A percentile compares a stretch with the other conserved stretches of the same genome.
phyloP scores from a whole-genome alignment of 768 basidiomycete species.

The Hebeloma cylindrosporum region DNA sequence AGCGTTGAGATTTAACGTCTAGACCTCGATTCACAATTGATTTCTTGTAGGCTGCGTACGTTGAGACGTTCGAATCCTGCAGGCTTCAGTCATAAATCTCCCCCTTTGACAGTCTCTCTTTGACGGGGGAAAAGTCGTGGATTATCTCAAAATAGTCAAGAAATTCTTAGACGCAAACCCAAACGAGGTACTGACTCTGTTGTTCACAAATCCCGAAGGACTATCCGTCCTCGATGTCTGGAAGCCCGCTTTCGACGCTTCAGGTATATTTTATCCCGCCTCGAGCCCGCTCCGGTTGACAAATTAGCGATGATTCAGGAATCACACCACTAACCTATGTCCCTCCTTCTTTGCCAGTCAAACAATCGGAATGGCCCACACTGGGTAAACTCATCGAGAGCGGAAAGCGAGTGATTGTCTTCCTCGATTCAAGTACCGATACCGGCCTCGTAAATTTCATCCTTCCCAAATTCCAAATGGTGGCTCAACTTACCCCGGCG shows the following conservation, averaged over 20 bases:
- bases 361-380: conserved; percentile 60
- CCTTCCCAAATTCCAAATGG: conserved; percentile 58
- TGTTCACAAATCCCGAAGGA: conserved; percentile 68
- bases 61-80: background rate
- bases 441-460: conserved; percentile 46
- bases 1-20: conserved; percentile 6
- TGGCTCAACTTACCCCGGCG: conserved; percentile 12
- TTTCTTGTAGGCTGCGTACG: conserved; percentile 34
- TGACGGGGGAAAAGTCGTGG: conserved; percentile 50
- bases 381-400: conserved; percentile 60
- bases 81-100: background rate
- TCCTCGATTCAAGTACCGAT: conserved; percentile 54
- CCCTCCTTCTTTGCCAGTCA: conserved; percentile 46
- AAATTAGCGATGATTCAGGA: conserved; percentile 33
- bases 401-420: conserved; percentile 60
- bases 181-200: conserved; percentile 61
- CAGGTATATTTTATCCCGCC: conserved; percentile 41
- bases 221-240: conserved; percentile 47
- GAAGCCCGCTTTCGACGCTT: conserved; percentile 50
- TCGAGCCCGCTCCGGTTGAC: background rate
- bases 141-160: conserved; percentile 54
- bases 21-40: background rate
- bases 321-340: conserved; percentile 49
- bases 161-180: conserved; percentile 60
- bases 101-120: conserved; percentile 48